Percentiles rank a stretch among this genome's conserved stretches.
These are phyloP conservation scores for Wickerhamomyces chaumierensis DNA, from an alignment of 805 yeast genomes.

Conservation along the genomic window DNA sequence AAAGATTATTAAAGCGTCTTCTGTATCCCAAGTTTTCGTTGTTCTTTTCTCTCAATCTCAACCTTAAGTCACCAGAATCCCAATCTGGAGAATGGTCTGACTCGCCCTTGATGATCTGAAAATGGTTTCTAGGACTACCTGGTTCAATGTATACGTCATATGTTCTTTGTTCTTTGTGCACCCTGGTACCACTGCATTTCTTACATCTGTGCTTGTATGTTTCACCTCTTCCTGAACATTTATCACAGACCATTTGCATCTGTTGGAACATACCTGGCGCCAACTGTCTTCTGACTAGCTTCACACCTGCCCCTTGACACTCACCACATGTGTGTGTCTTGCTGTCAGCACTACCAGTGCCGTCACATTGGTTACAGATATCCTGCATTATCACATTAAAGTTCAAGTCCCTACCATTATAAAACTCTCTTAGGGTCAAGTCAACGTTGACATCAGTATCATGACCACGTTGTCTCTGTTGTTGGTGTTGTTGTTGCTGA, in stretches of 20 bases:
- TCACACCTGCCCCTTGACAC: constrained; percentile 72
- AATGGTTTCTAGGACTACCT: constrained; percentile 56
- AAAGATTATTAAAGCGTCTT: constrained; percentile 62
- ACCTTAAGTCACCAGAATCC: constrained; percentile 67
- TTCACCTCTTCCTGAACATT: constrained; percentile 72
- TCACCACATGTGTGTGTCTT: constrained; percentile 47
- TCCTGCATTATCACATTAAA: constrained; percentile 61
- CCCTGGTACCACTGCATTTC: constrained; percentile 62
- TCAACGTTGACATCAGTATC: constrained; percentile 46
- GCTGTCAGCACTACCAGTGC: constrained; percentile 81
- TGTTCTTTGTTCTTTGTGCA: constrained; percentile 40
- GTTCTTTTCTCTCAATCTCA: constrained; percentile 46
- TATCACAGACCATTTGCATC: constrained; percentile 67
- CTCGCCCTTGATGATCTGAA: constrained; percentile 55
- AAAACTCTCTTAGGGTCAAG: constrained; percentile 55
- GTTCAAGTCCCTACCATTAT: constrained; percentile 51
- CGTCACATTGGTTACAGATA: constrained; percentile 67
- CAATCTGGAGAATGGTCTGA: constrained; percentile 79
- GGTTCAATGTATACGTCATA: constrained; percentile 55
- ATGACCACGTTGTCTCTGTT: constrained; percentile 45
- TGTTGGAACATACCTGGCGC: constrained; percentile 90
- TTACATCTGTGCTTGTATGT: constrained; percentile 53
- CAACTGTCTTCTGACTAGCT: constrained; percentile 55
- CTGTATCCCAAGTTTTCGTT: constrained; percentile 70
- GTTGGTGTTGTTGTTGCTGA: constrained; percentile 20